Base-by-base conservation (phyloP, 2,329 filamentous ascomycete species). In the Fusarium sterilihyphosum region DNA sequence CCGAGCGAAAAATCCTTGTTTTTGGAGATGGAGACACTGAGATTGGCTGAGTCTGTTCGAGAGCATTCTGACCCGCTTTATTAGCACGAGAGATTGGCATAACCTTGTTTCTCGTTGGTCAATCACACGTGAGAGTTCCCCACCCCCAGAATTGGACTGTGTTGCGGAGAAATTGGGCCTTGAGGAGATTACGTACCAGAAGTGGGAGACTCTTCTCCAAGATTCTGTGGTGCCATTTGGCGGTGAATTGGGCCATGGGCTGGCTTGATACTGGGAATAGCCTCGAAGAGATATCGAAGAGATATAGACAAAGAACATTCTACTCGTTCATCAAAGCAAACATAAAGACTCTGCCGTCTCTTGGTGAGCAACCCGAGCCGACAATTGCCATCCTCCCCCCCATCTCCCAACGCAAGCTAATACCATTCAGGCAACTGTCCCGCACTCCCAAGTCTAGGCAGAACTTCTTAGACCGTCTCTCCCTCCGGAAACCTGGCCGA, bases 81-180 rank as follows among this genome's bases (percentile, higher is more conserved):
- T 65, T 70, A 65, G 35, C 65, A 53, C 17, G n/a, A 22, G 14
- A 53, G 47, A 52, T 65, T 70, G 44, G 1, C 11, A 52, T 43
- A 47, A 14, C 20, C 14, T 53, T 53, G 22, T 22, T 14, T 56
- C 53, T 70, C 31, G 57, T 29, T 41, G 41, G 12, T 40, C n/a
- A 63, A 43, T 37, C 5, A 20, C 7, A 8, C 20, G 26, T 13
- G 14, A 20, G 22, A 4, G n/a, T 17, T 16, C 47, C 35, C 67
- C 57, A 69, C 65, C 67, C 65, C 67, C 67, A 70, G 67, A 33
- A 24, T 35, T 33, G 49, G 47, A 50, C 31, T 8, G 47, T 12
- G 49, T 33, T 70, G 66, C 52, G 65, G 67, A 69, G 67, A 69
- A 64, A 33, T 57, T 70, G 58, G 49, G 24, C 49, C 3, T 44